Evolutionary conservation across 805 yeast species (phyloP).

Genomic region (Jamesozyma lodderae): DNA sequence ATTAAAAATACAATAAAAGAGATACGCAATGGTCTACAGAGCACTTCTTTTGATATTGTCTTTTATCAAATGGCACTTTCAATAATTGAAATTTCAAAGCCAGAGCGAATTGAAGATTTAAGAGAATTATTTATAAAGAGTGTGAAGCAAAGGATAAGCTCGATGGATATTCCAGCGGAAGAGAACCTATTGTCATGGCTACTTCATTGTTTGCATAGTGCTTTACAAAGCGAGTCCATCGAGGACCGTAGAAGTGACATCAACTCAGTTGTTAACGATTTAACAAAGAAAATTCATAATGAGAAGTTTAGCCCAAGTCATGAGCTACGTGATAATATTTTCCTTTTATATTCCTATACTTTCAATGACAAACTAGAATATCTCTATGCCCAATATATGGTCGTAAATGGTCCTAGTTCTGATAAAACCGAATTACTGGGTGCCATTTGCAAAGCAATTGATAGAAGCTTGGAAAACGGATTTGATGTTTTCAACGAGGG

Average conservation of each 20-base stretch:
- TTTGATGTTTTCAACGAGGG: constrained; percentile 14
- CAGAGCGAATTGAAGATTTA: neutral
- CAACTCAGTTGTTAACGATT: neutral
- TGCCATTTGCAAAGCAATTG: constrained; percentile 18
- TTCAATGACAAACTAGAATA: constrained; percentile 18
- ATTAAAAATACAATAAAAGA: constrained; percentile 3
- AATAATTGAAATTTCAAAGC: constrained; percentile 6
- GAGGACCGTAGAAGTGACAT: neutral
- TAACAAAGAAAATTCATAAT: neutral
- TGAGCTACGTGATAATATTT: constrained; percentile 21
- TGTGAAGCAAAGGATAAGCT: neutral
- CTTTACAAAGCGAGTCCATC: constrained; percentile 8
- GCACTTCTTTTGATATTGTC: constrained; percentile 1
- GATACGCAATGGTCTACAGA: constrained; percentile 1
- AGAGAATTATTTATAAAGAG: constrained; percentile 1
- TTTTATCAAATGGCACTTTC: constrained; percentile 12
- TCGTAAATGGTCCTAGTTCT: constrained; percentile 23
- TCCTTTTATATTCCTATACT: constrained; percentile 19
- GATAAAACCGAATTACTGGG: constrained; percentile 7
- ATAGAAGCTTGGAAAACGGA: neutral
- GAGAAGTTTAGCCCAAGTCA: neutral
- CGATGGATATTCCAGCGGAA: neutral
- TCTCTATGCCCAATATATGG: constrained; percentile 31
- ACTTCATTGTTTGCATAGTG: constrained; percentile 22
- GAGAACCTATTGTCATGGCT: constrained; percentile 23